Evolutionary conservation across 805 yeast genomes (phyloP), one percentile per base, ranked within the genome.

Genomic region (Peterozyma xylosa): DNA sequence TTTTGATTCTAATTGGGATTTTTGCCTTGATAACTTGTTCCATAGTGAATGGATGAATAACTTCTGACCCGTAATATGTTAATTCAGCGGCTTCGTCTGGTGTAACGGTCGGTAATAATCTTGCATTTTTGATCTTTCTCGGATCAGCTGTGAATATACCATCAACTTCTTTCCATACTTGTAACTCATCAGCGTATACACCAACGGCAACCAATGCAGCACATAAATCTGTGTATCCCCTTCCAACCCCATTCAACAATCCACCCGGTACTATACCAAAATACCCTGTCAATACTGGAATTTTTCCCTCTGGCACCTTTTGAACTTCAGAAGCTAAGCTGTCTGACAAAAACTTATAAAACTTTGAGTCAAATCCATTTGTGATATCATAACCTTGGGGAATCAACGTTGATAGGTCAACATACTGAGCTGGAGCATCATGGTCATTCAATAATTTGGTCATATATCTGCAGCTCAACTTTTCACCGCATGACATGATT

Each of bases 61-160:
- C 99, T 67, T 93, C 99, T 2, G 95, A 83, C 38, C 99, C 99
- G 59, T 93, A 93, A 65, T 93, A 93, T 1, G 99, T 93, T 62
- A 93, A 76, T 68, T 93, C 99, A 0, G 98, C 93, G 4, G 99
- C 99, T 68, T 93, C 99, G 59, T 93, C 98, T 3, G 99, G 99
- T 0, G 98, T 93, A 50, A 93, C 96, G 42, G 88, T 78, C 46
- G 80, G 77, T 50, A 93, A 71, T 42, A 91, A 70, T 53, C 96
- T 74, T 3, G 99, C 99, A 45, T 78, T 80, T 33, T 89, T 83
- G 29, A 93, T 98, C 56, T 93, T 93, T 48, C 99, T 74, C 35
- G 99, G 99, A 61, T 93, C 99, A 2, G 99, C 99, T 0, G 98
- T 90, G 70, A 93, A 93, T 35, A 93, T 93, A 55, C 99, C 99